Evolutionary conservation across 352 stramenopile genomes (phyloP), one percentile per base, ranked within the genome.

Genomic region (Phytophthora hybrid): DNA sequence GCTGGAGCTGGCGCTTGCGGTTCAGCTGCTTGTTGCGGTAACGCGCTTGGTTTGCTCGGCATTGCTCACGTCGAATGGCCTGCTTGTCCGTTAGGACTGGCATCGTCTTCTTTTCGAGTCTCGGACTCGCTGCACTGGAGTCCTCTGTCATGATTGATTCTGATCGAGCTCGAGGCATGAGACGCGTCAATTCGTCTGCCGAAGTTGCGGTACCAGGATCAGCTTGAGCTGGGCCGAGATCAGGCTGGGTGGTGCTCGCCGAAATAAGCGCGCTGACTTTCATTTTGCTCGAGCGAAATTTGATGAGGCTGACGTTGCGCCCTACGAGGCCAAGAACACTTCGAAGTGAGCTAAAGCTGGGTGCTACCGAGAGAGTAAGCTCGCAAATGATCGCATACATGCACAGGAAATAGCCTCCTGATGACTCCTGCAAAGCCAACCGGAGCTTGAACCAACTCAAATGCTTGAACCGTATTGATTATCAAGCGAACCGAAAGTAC

Each of bases 21-120:
- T 63, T 70, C 0, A 63, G 41, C 34, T 72, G 72, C 29, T 75
- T 78, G 23, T 69, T 62, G 1, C 66, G 66, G 32, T 75, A 78
- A 0, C 72, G 72, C 5, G 72, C 66, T 62, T 78, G 72, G 54
- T 71, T 76, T 7, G 57, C 56, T 26, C 67, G 55, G n/a, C 61
- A 69, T 47, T 78, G 72, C 9, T 76, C 56, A 3, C 69, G 62
- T 53, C 66, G 66, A 63, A 72, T 56, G 4, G 65, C 55, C 19
- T 66, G 65, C n/a, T 72, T 72, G 8, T 66, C 47, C 1, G 57
- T 56, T 19, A 72, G 46, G n/a, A 14, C 3, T 3, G 49, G 57
- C 2, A 18, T 11, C n/a, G 49, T 72, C 57, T 72, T 65, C 26
- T 61, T 47, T 23, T 60, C 65, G 34, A 51, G 65, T 18, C 21